These are phyloP conservation scores for Aspergillus eucalypticola DNA, from an alignment of 2,329 filamentous ascomycete genomes.

Conservation along the genomic window DNA sequence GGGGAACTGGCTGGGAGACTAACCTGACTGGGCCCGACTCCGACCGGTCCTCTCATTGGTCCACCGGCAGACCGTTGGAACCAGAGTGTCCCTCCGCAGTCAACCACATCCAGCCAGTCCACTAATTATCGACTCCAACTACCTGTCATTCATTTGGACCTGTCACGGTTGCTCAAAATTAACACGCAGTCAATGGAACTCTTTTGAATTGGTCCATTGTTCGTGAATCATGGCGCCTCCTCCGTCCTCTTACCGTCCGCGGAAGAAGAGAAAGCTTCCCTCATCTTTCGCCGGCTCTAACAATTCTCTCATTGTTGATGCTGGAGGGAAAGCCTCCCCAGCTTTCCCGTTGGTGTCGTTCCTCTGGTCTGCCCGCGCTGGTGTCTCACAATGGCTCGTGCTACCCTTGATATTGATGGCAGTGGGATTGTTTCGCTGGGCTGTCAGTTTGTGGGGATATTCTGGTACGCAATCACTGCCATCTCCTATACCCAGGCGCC, in stretches of 20 bases:
- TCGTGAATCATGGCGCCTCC: conserved; percentile 30
- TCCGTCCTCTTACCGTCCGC: conserved; percentile 43
- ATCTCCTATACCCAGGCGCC: background rate
- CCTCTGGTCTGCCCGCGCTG: conserved; percentile 82
- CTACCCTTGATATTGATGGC: conserved; percentile 85
- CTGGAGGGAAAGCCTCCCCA: conserved; percentile 55
- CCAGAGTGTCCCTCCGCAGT: background rate
- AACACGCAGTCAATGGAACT: conserved; percentile 23
- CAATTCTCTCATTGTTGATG: conserved; percentile 46
- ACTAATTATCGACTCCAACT: too few relatives aligned
- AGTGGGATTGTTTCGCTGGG: conserved; percentile 91
- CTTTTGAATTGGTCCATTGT: conserved; percentile 14
- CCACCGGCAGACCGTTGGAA: background rate
- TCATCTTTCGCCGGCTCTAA: conserved; percentile 39
- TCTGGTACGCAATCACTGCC: conserved; percentile 63
- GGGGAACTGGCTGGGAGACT: background rate
- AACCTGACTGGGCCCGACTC: background rate
- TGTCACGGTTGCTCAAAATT: background rate
- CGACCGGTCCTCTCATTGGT: background rate
- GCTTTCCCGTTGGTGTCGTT: conserved; percentile 92
- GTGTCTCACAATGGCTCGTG: conserved; percentile 87
- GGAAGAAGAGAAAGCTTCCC: conserved; percentile 47
- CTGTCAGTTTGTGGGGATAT: conserved; percentile 89
- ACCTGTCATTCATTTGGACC: background rate
- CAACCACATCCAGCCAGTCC: background rate